Conservation (phyloP, 805 yeast species). For the Yarrowia sp. region DNA sequence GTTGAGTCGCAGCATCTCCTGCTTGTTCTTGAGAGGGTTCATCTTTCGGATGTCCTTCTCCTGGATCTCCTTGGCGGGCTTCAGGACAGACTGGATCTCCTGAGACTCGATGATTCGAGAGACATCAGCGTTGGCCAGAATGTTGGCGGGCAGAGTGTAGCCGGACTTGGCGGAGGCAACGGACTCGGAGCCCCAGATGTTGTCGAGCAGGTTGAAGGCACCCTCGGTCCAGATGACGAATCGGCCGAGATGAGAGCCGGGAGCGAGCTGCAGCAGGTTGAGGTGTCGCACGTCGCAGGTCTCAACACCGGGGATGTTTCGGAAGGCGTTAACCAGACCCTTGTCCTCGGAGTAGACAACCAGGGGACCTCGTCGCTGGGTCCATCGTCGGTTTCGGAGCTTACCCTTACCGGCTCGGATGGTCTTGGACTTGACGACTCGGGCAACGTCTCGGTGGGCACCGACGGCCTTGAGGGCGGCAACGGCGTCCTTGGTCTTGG, state of each 20-base stretch:
- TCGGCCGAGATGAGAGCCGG: conserved; percentile 99
- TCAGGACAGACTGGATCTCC: conserved; percentile 96
- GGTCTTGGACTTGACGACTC: conserved; percentile 98
- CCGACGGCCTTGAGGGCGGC: conserved; percentile 98
- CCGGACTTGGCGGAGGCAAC: conserved; percentile 80
- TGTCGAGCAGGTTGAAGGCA: conserved; percentile 96
- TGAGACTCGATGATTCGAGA: conserved; percentile 98
- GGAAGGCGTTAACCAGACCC: conserved; percentile 97
- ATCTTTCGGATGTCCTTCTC: conserved; percentile 98
- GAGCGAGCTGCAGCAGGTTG: conserved; percentile 97
- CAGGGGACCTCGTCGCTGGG: conserved; percentile 99
- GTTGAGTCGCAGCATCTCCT: conserved; percentile 96
- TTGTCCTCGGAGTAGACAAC: conserved; percentile 98
- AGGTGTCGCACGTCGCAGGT: conserved; percentile 89
- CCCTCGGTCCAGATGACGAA: conserved; percentile 99
- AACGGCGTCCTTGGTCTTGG: conserved; percentile 98
- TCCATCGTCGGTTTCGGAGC: conserved; percentile 98
- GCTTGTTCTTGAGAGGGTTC: conserved; percentile 99
- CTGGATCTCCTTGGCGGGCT: conserved; percentile 93
- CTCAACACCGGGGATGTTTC: conserved; percentile 99
- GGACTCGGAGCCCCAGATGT: conserved; percentile 94
- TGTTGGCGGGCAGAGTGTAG: conserved; percentile 92
- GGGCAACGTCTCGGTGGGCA: conserved; percentile 97
- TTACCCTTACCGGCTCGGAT: conserved; percentile 99
- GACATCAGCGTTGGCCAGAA: conserved; percentile 93